Base-by-base conservation (phyloP, 164 flowering plant species). In the Taxillus chinensis region DNA sequence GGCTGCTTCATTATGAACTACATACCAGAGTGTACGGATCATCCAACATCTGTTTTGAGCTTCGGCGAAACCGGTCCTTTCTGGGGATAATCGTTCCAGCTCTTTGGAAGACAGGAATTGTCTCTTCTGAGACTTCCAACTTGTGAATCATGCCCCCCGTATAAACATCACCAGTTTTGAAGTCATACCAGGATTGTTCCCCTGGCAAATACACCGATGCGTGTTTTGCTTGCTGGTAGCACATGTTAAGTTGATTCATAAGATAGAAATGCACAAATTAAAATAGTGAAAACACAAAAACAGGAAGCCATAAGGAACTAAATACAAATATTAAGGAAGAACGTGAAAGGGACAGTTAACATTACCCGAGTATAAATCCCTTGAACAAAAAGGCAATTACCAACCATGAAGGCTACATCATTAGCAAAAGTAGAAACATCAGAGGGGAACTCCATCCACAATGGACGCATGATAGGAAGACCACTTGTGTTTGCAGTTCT, bases 361-460 rank as follows among this genome's bases (percentile, higher is more conserved):
- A 7, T 3, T 48, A 95, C 99, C 98, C 80, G 80, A 14, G 81
- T 78, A 59, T 76, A 95, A 43, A 95, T 78, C 56, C 99, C 99
- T 77, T 95, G 99, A 37, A 92, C 99, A 76, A 95, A 66, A 57
- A 95, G 74, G 72, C 90, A 74, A 68, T 75, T 77, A 16, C 99
- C 99, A 66, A 95, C 90, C 99, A 95, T 89, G 77, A 95, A 91
- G 53, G 99, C 97, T 62, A 89, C 99, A 62, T 87, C 98, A 68
- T 85, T 95, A 74, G 70, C 81, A 67, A 82, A 95, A 70, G 98
- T 84, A 62, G 82, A 70, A 79, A 87, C 90, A 67, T 95, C 99
- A 53, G 67, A 64, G 58, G 99, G 98, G 74, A 91, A 95, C 76
- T 95, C 99, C 98, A 95, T 87, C 99, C 98, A 91, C 63, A 95